Percentiles rank a stretch among this genome's conserved stretches.
Conservation (phyloP, 148 eudicot genomes). For the Rhododendron griersonianum region DNA sequence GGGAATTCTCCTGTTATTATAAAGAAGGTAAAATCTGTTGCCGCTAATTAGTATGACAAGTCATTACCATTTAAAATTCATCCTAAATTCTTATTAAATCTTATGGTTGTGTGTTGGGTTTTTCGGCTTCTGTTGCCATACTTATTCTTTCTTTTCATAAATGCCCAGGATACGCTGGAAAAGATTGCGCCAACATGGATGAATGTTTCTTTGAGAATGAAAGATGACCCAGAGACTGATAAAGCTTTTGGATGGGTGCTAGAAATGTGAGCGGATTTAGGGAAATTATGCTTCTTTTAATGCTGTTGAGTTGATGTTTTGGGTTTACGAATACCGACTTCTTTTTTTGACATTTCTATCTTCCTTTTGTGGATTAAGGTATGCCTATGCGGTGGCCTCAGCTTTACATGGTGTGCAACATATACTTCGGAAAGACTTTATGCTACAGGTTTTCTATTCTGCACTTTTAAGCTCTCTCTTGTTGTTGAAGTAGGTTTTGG, state of each 20-base stretch:
- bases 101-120: not conserved
- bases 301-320: not conserved
- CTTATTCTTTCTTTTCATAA: not conserved
- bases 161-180: conserved; percentile 44
- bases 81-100: not conserved
- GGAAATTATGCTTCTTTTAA: conserved; percentile 4
- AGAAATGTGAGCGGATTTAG: conserved; percentile 51
- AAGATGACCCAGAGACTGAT: conserved; percentile 82
- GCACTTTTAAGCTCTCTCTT: not conserved
- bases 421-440: conserved; percentile 82
- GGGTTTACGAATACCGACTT: not conserved
- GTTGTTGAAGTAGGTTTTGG: not conserved
- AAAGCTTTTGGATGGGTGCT: conserved; percentile 81
- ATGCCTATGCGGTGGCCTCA: conserved; percentile 96
- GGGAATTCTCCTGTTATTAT: conserved; percentile 89
- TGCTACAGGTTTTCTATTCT: conserved; percentile 71
- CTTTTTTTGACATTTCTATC: not conserved
- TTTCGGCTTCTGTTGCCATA: not conserved
- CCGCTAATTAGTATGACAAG: not conserved
- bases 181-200: conserved; percentile 94
- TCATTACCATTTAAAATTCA: not conserved
- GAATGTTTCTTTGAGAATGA: conserved; percentile 88
- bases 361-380: conserved; percentile 39
- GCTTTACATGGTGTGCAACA: conserved; percentile 93
- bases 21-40: conserved; percentile 42